phyloP scores from a whole-genome alignment of 2,329 filamentous ascomycete species.

The Daldinia sp. region DNA sequence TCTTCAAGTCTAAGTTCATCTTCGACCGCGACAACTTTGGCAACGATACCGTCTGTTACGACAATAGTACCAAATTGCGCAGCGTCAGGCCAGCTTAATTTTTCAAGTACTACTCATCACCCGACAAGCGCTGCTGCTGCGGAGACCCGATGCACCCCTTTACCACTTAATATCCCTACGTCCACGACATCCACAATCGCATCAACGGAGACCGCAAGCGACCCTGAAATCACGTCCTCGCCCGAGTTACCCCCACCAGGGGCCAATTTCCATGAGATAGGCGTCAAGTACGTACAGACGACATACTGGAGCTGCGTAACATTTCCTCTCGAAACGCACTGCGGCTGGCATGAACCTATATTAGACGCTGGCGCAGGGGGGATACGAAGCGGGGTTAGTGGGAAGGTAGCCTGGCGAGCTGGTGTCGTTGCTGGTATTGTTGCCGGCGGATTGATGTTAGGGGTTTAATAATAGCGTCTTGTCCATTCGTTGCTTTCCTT shows the following conservation, averaged over 20 bases:
- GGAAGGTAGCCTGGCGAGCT: conserved; percentile 27
- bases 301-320: conserved; percentile 56
- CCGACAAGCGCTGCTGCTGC: not conserved
- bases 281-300: conserved; percentile 52
- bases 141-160: conserved; percentile 10
- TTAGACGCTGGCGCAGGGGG: conserved; percentile 42
- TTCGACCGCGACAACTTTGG: conserved; percentile 11
- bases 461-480: conserved; percentile 24
- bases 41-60: not conserved
- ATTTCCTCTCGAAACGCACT: conserved; percentile 52
- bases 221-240: conserved; percentile 38
- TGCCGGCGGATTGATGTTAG: conserved; percentile 34
- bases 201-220: conserved; percentile 8
- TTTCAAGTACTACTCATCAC: conserved; percentile 1
- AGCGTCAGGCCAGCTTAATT: not conserved
- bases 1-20: conserved; percentile 15
- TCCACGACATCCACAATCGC: not conserved
- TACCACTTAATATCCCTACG: conserved; percentile 9
- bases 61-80: conserved; percentile 8
- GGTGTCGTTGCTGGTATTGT: conserved; percentile 36
- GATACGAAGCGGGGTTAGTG: conserved; percentile 21
- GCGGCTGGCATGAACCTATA: conserved; percentile 57
- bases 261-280: conserved; percentile 38
- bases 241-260: conserved; percentile 41
- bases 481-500: conserved; percentile 3